A percentile compares a stretch with the other conserved stretches of the same genome.
phyloP scores from a whole-genome alignment of 177 flowering plant genomes.

The Tripterygium wilfordii region DNA sequence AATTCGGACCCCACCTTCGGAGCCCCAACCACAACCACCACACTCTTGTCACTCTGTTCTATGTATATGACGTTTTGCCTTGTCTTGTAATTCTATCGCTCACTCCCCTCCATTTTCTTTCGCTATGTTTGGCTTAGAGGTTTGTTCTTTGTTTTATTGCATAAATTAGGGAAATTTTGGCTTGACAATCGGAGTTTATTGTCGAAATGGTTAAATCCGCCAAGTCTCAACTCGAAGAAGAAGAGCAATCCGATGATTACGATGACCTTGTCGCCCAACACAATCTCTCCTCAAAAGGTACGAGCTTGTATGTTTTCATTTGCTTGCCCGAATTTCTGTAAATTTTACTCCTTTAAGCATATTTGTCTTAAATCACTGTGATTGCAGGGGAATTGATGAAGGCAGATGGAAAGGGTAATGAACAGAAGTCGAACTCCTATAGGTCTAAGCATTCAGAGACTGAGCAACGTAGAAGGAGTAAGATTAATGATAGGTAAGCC shows the following conservation, averaged over 20 bases:
- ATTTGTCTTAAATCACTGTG: too few relatives aligned
- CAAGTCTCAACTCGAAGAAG: conserved; percentile 20
- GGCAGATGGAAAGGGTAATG: conserved; percentile 20
- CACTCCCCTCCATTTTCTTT: too few relatives aligned
- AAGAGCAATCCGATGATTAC: conserved; percentile 28
- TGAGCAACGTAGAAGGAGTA: conserved; percentile 63
- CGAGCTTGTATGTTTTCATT: not conserved
- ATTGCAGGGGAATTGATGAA: conserved; percentile 7
- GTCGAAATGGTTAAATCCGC: conserved; percentile 30
- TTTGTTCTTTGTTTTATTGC: too few relatives aligned
- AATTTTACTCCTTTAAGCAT: not conserved
- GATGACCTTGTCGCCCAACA: too few relatives aligned
- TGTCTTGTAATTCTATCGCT: too few relatives aligned
- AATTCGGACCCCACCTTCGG: too few relatives aligned
- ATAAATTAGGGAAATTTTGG: too few relatives aligned
- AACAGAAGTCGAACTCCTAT: conserved; percentile 19
- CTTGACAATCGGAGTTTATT: too few relatives aligned
- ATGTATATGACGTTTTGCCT: too few relatives aligned
- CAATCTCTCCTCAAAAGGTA: conserved; percentile 23
- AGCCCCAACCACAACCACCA: too few relatives aligned
- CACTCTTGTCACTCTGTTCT: too few relatives aligned
- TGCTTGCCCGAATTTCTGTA: not conserved
- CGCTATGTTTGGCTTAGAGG: too few relatives aligned
- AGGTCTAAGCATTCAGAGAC: conserved; percentile 62
- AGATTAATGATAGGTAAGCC: conserved; percentile 52